Percentiles rank a stretch among this genome's conserved stretches.
These are phyloP conservation scores for Pseudisothecium myosuroides DNA, from an alignment of 225 moss, liverwort and hornwort genomes.

Conservation along the genomic window DNA sequence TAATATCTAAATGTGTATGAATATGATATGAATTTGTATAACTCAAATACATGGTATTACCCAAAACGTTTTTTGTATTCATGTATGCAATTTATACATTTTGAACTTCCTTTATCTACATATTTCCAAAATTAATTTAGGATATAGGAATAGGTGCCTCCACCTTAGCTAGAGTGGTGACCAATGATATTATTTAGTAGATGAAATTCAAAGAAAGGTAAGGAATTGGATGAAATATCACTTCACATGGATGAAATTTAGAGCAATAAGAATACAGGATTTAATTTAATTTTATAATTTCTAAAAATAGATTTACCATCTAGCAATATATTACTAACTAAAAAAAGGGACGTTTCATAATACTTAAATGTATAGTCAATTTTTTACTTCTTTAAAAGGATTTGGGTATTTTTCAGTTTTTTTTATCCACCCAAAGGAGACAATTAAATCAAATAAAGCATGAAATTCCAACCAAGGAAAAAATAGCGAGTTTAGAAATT, in stretches of 20 bases:
- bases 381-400: neutral
- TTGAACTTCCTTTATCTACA: rapidly evolving
- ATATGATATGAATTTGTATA: neutral
- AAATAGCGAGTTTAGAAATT: too few species aligned
- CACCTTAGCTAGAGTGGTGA: rapidly evolving
- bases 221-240: neutral
- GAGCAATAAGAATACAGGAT: rapidly evolving
- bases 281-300: neutral
- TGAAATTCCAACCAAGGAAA: rapidly evolving
- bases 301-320: neutral
- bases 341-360: rapidly evolving
- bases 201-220: neutral
- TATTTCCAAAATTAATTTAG: neutral
- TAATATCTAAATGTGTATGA: too few species aligned
- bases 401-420: neutral
- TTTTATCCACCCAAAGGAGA: rapidly evolving
- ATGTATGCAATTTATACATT: rapidly evolving
- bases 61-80: neutral
- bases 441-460: neutral
- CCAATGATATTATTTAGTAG: too few species aligned
- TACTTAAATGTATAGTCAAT: neutral
- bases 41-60: rapidly evolving
- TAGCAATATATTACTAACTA: neutral
- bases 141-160: neutral
- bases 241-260: neutral